Evolutionary conservation across 768 basidiomycete genomes (phyloP).

Genomic region (Pleurotus pulmonarius): DNA sequence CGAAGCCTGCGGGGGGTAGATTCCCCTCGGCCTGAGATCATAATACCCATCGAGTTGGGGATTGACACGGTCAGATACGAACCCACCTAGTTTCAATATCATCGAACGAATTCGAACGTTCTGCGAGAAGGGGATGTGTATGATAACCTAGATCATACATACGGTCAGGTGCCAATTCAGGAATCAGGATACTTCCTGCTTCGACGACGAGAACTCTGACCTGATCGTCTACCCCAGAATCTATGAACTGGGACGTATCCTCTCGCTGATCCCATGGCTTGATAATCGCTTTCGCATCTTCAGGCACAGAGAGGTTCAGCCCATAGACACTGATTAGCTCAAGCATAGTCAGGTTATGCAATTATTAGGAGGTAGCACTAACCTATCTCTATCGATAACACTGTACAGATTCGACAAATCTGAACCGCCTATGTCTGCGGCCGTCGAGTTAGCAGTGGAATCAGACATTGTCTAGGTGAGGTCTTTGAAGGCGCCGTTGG

Average conservation of each 20-base stretch:
- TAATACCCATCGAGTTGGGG: slow-evolving; percentile 3
- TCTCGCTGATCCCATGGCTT: slow-evolving; percentile 83
- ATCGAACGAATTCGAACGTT: slow-evolving; percentile 75
- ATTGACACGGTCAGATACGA: not conserved
- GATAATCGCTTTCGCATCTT: slow-evolving; percentile 71
- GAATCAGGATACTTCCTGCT: not conserved
- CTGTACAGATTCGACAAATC: slow-evolving; percentile 54
- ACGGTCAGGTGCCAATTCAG: not conserved
- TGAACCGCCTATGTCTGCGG: slow-evolving; percentile 40
- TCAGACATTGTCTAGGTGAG: slow-evolving; percentile 13
- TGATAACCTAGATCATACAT: slow-evolving; percentile 51
- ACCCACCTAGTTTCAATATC: slow-evolving; percentile 70
- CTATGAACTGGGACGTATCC: slow-evolving; percentile 57
- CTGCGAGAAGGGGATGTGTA: slow-evolving; percentile 78
- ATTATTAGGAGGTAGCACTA: slow-evolving; percentile 20
- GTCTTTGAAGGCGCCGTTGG: not conserved
- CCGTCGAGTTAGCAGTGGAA: slow-evolving; percentile 33
- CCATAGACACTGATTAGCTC: slow-evolving; percentile 65
- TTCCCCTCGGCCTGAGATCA: slow-evolving; percentile 67
- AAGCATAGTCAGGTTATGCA: not conserved
- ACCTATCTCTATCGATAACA: slow-evolving; percentile 68
- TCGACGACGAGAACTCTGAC: slow-evolving; percentile 26
- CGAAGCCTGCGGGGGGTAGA: slow-evolving; percentile 70
- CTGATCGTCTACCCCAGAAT: slow-evolving; percentile 86
- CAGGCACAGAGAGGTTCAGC: slow-evolving; percentile 76